Conservation (phyloP, 106 monocot genomes). For the Xerophyta viscosa region DNA sequence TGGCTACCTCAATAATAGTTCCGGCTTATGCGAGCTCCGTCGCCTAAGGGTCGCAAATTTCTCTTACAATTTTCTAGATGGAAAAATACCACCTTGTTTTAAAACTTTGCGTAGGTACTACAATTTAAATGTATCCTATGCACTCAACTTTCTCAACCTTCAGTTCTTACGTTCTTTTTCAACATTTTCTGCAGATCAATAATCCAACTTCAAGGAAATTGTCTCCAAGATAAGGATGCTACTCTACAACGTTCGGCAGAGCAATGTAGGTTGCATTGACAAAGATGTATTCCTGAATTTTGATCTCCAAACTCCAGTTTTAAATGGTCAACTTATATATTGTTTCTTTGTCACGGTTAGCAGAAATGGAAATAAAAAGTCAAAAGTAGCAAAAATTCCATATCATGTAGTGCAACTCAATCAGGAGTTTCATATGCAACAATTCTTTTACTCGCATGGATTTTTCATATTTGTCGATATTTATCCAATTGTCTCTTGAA, state of each 20-base stretch:
- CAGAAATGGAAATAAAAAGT: no score
- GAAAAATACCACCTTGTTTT: constrained; percentile 68
- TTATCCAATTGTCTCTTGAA: no score
- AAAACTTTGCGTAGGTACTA: constrained; percentile 50
- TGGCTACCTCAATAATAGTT: constrained; percentile 8
- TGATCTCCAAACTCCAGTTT: not conserved
- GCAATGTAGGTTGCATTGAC: constrained; percentile 39
- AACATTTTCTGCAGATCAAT: constrained; percentile 36
- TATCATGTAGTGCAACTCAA: no score
- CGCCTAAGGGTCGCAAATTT: constrained; percentile 55
- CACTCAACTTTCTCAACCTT: not conserved
- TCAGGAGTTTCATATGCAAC: no score
- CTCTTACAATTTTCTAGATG: constrained; percentile 77
- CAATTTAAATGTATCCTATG: not conserved
- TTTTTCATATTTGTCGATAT: no score
- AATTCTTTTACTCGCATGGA: no score
- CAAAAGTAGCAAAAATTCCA: no score
- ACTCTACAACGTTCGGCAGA: constrained; percentile 33
- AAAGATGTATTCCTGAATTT: not conserved
- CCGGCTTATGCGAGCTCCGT: constrained; percentile 44
- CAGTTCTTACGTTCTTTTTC: constrained; percentile 9
- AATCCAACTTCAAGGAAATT: constrained; percentile 74
- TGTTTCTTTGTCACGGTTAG: no score
- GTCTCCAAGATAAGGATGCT: constrained; percentile 39
- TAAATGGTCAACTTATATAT: not conserved